Base-by-base conservation (phyloP, 2,329 filamentous ascomycete species). In the Beauveria sp. region DNA sequence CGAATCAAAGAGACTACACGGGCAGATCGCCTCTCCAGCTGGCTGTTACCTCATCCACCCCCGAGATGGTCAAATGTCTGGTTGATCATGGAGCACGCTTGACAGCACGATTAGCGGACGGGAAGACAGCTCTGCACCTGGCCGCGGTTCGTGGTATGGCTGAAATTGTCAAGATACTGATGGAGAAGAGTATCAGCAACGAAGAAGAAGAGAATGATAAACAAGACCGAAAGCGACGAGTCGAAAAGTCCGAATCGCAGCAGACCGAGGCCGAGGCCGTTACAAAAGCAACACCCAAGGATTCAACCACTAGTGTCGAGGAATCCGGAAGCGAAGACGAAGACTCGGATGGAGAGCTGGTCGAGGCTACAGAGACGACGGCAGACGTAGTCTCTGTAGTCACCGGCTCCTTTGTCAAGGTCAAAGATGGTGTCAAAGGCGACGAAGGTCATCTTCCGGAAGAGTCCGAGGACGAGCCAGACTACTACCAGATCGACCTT, bases 11-110 rank as follows among this genome's bases (percentile, higher is more conserved):
- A 38, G 91, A 95, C 67, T 88, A 90, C 69, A 92, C 86, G 34
- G 91, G 91, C 16, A 80, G 91, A 43, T 87, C 90, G 1, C 90
- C 91, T 9, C 78, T 96, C 8, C 91, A 96, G 61, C 78, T 96
- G 14, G 91, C 91, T 1, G 83, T 84, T 45, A 86, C 85, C 70
- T 81, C 79, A 52, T 91, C 88, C 0, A 87, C 85, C 0, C 0
- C 85, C 0, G 85, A 89, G 45, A 79, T 96, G 62, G 88, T 95
- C 1, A 80, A 88, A 64, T 81, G 78, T 53, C 79, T 96, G 1
- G 84, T 96, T 28, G 82, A 92, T 64, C 79, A 85, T 62, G 89
- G 88, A 3, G 87, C 90, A 40, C 84, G 90, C 18, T 75, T 96
- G 26, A 83, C 91, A 26, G 81, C 90, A 55, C 84, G 91, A 55